Evolutionary conservation across 2,329 filamentous ascomycete genomes (phyloP), one percentile per base, ranked within the genome.

Genomic region (Fusarium sp.): DNA sequence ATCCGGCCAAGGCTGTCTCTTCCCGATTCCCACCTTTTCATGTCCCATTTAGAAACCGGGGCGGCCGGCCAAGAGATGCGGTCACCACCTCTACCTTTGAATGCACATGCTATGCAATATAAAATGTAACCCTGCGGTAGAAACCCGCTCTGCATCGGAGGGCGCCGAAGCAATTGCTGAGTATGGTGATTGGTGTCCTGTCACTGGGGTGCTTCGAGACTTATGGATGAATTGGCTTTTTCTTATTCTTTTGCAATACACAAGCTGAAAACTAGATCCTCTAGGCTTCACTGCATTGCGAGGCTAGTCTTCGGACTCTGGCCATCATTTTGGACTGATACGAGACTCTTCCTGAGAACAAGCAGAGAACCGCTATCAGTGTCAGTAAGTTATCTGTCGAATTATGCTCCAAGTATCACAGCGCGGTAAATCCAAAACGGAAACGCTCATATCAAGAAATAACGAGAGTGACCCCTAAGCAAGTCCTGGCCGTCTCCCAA

Each of bases 381-480:
- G 52, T 51, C 53, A 55, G 54, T 41, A 65, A 47, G 40, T 41
- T 42, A 20, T 51, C 42, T 63, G 53, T 48, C 49, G 32, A 47
- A 40, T 41, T 20, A 47, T 51, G 14, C 41, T 45, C 45, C 57
- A 59, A 44, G 67, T 68, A 61, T 60, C 40, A 54, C 61, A 53
- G 34, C 57, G 29, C 53, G 61, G 14, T 60, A 34, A 42, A 37
- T n/a, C 45, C 46, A 57, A 55, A 64, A 59, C 30, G 42, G 22
- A 67, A 49, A 66, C 65, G 68, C 67, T 63, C 51, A 56, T 37
- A 29, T 57, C 45, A 52, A 48, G 32, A 20, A 40, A 49, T 45
- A 49, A 41, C 29, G 40, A 51, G 18, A 46, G 37, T 57, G 47
- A 27, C 37, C 48, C 10, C 5, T 18, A 18, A 7, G 9, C 7